Evolutionary conservation across 768 basidiomycete species (phyloP).

Genomic region (Lentinula sp.): DNA sequence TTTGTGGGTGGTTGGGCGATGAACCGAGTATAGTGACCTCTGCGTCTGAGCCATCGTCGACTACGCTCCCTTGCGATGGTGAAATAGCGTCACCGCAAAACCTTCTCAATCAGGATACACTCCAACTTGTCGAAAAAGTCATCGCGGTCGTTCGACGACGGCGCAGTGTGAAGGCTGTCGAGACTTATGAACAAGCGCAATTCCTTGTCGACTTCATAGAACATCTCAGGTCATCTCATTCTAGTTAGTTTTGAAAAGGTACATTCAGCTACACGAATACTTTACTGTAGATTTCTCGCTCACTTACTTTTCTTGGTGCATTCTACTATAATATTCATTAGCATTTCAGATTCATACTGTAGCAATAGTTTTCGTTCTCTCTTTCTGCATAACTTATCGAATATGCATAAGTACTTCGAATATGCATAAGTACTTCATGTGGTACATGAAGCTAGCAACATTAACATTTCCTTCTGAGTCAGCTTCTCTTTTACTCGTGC

Average conservation of each 20-base stretch:
- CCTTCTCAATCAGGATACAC: slow-evolving; percentile 34
- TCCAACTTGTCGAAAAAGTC: slow-evolving; percentile 66
- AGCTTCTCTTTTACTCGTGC: neutral
- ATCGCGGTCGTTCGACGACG: slow-evolving; percentile 70
- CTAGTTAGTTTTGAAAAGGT: neutral
- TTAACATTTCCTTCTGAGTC: no score
- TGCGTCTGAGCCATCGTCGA: neutral
- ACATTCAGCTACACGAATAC: neutral
- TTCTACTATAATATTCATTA: neutral
- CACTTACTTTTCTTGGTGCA: neutral
- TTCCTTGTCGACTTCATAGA: slow-evolving; percentile 78
- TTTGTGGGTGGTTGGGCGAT: slow-evolving; percentile 64
- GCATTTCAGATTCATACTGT: neutral
- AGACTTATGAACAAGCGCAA: slow-evolving; percentile 89
- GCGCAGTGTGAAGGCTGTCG: slow-evolving; percentile 85
- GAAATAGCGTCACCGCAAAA: slow-evolving; percentile 8
- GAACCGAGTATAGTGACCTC: slow-evolving; percentile 7
- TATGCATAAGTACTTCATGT: neutral
- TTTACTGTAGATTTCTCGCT: neutral
- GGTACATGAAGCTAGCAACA: no score
- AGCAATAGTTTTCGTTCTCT: neutral
- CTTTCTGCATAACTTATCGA: neutral
- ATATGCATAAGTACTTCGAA: neutral
- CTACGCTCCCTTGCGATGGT: neutral
- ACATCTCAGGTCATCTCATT: slow-evolving; percentile 31